phyloP scores from a whole-genome alignment of 257 asterid genomes.

The Capsicum rhomboideum region DNA sequence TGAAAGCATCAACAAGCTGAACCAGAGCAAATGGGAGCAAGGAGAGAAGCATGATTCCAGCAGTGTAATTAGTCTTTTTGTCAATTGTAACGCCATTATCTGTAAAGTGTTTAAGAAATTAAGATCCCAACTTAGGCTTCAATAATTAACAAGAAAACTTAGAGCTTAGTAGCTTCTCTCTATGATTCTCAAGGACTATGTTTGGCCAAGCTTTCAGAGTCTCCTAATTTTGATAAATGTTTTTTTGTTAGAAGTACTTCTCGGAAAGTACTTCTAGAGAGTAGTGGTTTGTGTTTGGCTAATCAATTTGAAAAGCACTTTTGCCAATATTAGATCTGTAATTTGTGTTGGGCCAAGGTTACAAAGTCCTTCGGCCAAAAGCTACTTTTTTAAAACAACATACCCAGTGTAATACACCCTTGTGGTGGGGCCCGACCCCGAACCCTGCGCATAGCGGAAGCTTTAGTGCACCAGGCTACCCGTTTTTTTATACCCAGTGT shows the following conservation, averaged over 20 bases:
- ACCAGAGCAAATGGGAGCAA: slow-evolving; percentile 38
- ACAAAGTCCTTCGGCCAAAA: not conserved
- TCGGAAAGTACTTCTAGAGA: not conserved
- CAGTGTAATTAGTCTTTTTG: slow-evolving; percentile 35
- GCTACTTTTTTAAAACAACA: not conserved
- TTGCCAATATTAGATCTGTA: not conserved
- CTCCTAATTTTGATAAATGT: not conserved
- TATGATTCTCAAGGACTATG: not conserved
- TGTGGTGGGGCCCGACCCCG: no score
- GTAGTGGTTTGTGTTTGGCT: not conserved
- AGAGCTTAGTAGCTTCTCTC: not conserved
- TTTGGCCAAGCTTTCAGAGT: not conserved
- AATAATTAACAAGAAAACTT: not conserved
- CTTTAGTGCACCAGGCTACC: no score
- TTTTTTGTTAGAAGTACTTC: not conserved
- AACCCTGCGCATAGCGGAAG: no score
- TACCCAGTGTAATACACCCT: no score
- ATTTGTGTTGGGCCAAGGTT: not conserved
- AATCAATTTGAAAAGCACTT: not conserved
- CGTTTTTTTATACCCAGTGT: no score
- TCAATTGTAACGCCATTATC: slow-evolving; percentile 35
- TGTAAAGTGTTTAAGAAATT: not conserved
- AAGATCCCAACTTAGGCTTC: not conserved
- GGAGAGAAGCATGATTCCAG: slow-evolving; percentile 44
- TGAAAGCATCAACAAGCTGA: slow-evolving; percentile 13